Evolutionary conservation across 2,329 filamentous ascomycete genomes (phyloP).

Genomic region (Ciborinia camelliae): DNA sequence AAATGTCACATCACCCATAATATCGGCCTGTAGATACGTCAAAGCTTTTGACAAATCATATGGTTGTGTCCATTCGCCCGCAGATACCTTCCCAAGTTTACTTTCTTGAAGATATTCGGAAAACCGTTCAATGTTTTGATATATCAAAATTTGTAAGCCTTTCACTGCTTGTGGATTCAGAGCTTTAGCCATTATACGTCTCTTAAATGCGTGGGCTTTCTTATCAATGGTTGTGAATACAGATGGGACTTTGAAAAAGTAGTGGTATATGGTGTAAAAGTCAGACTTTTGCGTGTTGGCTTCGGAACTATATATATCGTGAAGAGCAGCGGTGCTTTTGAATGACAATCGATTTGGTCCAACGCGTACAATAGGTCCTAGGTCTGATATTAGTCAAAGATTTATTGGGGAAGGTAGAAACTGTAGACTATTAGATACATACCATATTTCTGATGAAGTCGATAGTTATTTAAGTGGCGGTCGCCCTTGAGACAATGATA

Average conservation of each 20-base stretch:
- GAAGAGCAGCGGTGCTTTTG: background rate
- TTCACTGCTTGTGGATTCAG: background rate
- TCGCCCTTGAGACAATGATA: slow-evolving; percentile 75
- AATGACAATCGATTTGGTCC: slow-evolving; percentile 8
- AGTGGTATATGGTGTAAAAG: slow-evolving; percentile 5
- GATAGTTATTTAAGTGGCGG: slow-evolving; percentile 71
- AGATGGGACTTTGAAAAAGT: slow-evolving; percentile 7
- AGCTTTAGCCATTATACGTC: background rate
- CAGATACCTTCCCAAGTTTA: background rate
- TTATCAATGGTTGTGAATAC: background rate
- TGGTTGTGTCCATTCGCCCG: background rate
- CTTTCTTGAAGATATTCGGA: background rate
- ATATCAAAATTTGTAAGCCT: background rate
- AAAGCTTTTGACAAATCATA: background rate
- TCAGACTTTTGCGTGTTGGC: slow-evolving; percentile 2
- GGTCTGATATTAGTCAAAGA: background rate
- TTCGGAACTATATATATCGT: background rate
- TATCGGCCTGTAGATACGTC: background rate
- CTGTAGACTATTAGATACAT: slow-evolving; percentile 25
- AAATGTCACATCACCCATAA: slow-evolving; percentile 7
- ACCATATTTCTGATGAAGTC: slow-evolving; percentile 70
- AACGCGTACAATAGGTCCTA: slow-evolving; percentile 59
- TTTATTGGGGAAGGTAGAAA: background rate
- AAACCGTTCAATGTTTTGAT: background rate
- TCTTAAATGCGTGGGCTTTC: background rate